Base-by-base conservation (phyloP, 2,329 filamentous ascomycete genomes). In the Colletotrichum sublineola region DNA sequence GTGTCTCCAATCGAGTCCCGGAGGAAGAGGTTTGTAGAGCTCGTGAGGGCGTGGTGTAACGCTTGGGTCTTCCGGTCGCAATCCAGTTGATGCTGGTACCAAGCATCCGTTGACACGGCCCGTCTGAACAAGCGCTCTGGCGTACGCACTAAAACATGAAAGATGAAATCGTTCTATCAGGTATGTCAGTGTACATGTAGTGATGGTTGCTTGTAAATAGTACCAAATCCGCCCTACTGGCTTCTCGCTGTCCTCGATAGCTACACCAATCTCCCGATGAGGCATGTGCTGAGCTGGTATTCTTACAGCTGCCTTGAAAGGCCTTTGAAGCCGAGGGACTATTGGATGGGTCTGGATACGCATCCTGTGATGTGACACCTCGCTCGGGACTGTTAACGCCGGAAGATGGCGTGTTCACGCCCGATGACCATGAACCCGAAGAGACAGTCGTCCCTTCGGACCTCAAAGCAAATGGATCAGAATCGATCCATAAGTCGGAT, bases 121-220 rank as follows among this genome's bases (percentile, higher is more conserved):
- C 11, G 31, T 63, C 61, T 63, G 36, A 63, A 63, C 0, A 63
- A 31, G 61, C 48, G 29, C 36, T 63, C 36, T 63, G 15, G 61
- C 31, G 46, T 63, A 40, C 33, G 9, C 36, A 63, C n/a, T 11
- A 63, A 36, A 63, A 63, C 14, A 63, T 63, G 15, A 33, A 63
- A 55, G 29, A 42, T 63, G 15, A 63, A 5, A 31, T 63, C 11
- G 15, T 63, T 63, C 44, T 63, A 44, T 55, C 5, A 11, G 33
- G 33, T 14, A 40, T 63, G 8, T 63, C 9, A 63, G 33, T 55
- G 48, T 24, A 20, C 11, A 55, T 53, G 14, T 15, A 63, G 36
- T 36, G 6, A 53, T 53, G 14, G 48, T 29, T 31, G n/a, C 8
- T 48, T 33, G 5, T 12, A 29, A 42, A 33, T 29, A n/a, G 48